A percentile compares a stretch with the other conserved stretches of the same genome.
Conservation (phyloP, 2,329 filamentous ascomycete genomes). For the Ceratocystis harringtonii region DNA sequence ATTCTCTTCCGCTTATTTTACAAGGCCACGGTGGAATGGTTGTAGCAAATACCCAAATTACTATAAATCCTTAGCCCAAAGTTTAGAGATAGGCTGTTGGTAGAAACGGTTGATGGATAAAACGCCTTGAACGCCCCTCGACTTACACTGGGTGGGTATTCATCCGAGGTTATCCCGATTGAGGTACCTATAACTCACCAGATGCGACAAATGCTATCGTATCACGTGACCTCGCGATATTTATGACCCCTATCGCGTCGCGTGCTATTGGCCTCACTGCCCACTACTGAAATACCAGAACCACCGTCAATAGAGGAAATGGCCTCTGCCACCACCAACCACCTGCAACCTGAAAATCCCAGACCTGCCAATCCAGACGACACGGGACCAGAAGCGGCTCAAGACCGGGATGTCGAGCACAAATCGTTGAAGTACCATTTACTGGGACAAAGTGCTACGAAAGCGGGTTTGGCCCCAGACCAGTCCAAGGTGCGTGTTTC, state of each 20-base stretch:
- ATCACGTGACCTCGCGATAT: conserved; percentile 6
- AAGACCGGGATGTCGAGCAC: conserved; percentile 22
- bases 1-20: too few species aligned
- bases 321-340: too few species aligned
- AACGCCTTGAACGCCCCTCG: too few species aligned
- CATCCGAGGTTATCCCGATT: too few species aligned
- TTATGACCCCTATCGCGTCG: background rate
- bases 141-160: too few species aligned
- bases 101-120: too few species aligned
- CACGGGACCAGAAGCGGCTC: background rate
- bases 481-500: conserved; percentile 51
- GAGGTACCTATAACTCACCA: too few species aligned
- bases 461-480: conserved; percentile 89
- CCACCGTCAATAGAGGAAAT: background rate
- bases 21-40: too few species aligned
- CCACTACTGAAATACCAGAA: background rate
- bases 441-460: conserved; percentile 79
- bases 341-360: background rate
- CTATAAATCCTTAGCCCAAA: too few species aligned
- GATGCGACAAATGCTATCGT: background rate
- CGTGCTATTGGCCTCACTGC: background rate
- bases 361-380: background rate
- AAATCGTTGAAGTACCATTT: conserved; percentile 74
- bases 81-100: too few species aligned
- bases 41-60: too few species aligned